phyloP scores from a whole-genome alignment of 2,329 filamentous ascomycete genomes.

The Leptographium lundbergii region DNA sequence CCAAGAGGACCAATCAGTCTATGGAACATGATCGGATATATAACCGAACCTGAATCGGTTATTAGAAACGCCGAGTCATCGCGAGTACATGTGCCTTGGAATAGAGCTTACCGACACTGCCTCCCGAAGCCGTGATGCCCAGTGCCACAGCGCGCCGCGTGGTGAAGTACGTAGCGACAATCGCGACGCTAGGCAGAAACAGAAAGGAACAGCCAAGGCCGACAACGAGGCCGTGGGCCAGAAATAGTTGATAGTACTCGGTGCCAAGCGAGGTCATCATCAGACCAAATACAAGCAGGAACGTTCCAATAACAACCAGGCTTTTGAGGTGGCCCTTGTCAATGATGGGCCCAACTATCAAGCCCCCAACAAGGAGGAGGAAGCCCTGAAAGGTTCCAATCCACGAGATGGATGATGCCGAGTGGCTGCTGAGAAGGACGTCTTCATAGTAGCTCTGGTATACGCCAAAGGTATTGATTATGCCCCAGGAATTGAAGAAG shows the following conservation, averaged over 20 bases:
- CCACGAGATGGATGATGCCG: conserved; percentile 25
- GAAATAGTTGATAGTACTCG: conserved; percentile 29
- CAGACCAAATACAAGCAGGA: conserved; percentile 25
- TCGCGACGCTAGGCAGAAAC: conserved; percentile 23
- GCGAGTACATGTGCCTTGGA: too few relatives aligned
- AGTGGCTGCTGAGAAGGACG: conserved; percentile 18
- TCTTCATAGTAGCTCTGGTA: conserved; percentile 32
- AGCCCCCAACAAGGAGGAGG: conserved; percentile 26
- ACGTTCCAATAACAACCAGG: conserved; percentile 22
- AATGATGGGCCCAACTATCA: conserved; percentile 27
- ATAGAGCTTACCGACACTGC: conserved; percentile 11
- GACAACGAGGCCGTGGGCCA: conserved; percentile 26
- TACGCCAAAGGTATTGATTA: conserved; percentile 31
- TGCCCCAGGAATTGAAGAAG: conserved; percentile 11
- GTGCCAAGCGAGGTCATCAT: conserved; percentile 33
- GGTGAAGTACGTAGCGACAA: conserved; percentile 24
- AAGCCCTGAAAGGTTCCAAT: conserved; percentile 29
- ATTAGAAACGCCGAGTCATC: too few relatives aligned
- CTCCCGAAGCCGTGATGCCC: conserved; percentile 14
- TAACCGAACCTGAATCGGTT: neutral
- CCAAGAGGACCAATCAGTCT: conserved; percentile 11
- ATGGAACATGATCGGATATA: conserved; percentile 16
- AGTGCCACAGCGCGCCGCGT: conserved; percentile 10
- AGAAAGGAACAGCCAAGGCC: conserved; percentile 23
- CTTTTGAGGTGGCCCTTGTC: conserved; percentile 28